Evolutionary conservation across 495 filamentous ascomycete genomes (phyloP).

Genomic region (Hypomontagnella submonticulosa): DNA sequence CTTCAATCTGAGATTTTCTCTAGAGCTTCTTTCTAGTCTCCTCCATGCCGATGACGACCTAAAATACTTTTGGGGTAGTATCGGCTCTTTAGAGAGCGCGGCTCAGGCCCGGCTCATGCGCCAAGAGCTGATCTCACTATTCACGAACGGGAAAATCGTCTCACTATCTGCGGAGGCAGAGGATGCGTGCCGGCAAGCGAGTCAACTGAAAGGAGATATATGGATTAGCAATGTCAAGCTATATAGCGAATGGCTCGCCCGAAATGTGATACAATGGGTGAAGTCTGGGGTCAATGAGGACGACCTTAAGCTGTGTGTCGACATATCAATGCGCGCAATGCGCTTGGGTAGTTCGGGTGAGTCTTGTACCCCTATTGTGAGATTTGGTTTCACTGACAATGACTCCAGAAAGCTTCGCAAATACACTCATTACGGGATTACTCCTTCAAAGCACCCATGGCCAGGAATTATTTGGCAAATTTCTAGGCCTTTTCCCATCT

Average conservation of each 20-base stretch:
- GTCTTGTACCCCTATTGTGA: slow-evolving; percentile 16
- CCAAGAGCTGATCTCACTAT: slow-evolving; percentile 60
- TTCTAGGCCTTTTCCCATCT: slow-evolving; percentile 61
- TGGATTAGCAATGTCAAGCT: slow-evolving; percentile 76
- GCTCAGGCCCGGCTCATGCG: slow-evolving; percentile 42
- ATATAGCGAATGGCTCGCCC: slow-evolving; percentile 80
- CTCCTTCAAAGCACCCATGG: slow-evolving; percentile 53
- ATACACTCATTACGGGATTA: slow-evolving; percentile 59
- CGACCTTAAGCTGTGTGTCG: slow-evolving; percentile 64
- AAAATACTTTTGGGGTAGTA: slow-evolving; percentile 61
- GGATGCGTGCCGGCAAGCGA: slow-evolving; percentile 52
- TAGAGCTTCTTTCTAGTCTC: slow-evolving; percentile 49
- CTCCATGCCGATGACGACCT: slow-evolving; percentile 67
- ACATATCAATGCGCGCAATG: slow-evolving; percentile 72
- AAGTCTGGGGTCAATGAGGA: slow-evolving; percentile 51
- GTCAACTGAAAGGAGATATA: slow-evolving; percentile 48
- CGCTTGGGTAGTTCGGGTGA: slow-evolving; percentile 81
- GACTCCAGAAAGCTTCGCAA: slow-evolving; percentile 64
- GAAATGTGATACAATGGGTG: slow-evolving; percentile 67
- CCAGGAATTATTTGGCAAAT: slow-evolving; percentile 47
- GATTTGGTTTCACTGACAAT: slow-evolving; percentile 26
- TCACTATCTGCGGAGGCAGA: slow-evolving; percentile 81
- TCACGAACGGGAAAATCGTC: slow-evolving; percentile 78
- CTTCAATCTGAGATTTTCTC: slow-evolving; percentile 58
- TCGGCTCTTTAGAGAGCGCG: slow-evolving; percentile 13